phyloP scores from a whole-genome alignment of 768 basidiomycete species.

The Tricholoma matsutake region DNA sequence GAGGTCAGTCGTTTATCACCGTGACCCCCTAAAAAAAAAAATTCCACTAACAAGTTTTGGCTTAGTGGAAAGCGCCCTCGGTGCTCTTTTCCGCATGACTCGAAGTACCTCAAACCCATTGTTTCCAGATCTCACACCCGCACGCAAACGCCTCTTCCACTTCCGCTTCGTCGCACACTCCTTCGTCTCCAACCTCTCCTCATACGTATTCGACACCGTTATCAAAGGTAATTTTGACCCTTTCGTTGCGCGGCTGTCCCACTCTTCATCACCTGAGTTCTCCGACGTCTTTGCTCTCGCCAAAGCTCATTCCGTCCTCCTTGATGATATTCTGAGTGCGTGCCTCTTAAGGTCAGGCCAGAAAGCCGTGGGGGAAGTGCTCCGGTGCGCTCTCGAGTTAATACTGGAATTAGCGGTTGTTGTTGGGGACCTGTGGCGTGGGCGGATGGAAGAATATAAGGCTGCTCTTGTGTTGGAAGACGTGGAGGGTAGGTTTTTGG shows the following conservation, averaged over 20 bases:
- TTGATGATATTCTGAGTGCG: conserved; percentile 75
- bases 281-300: conserved; percentile 75
- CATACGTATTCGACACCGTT: conserved; percentile 78
- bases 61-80: conserved; percentile 65
- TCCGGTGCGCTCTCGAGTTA: conserved; percentile 60
- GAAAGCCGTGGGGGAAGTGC: conserved; percentile 57
- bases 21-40: background rate
- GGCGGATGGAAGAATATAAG: conserved; percentile 57
- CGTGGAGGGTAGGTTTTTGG: conserved; percentile 49
- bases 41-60: conserved; percentile 4
- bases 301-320: conserved; percentile 57
- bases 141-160: conserved; percentile 54
- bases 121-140: conserved; percentile 55
- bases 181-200: conserved; percentile 64
- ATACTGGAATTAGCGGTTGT: conserved; percentile 67
- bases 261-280: conserved; percentile 32
- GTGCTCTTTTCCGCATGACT: conserved; percentile 64
- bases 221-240: conserved; percentile 75
- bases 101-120: conserved; percentile 39
- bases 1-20: conserved; percentile 48
- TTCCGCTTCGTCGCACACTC: conserved; percentile 74
- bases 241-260: conserved; percentile 48
- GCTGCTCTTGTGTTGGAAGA: conserved; percentile 57
- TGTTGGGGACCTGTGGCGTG: conserved; percentile 55
- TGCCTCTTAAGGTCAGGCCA: conserved; percentile 73